Evolutionary conservation across 2,329 filamentous ascomycete genomes (phyloP), one percentile per base, ranked within the genome.

Genomic region (Botrytis cinerea): DNA sequence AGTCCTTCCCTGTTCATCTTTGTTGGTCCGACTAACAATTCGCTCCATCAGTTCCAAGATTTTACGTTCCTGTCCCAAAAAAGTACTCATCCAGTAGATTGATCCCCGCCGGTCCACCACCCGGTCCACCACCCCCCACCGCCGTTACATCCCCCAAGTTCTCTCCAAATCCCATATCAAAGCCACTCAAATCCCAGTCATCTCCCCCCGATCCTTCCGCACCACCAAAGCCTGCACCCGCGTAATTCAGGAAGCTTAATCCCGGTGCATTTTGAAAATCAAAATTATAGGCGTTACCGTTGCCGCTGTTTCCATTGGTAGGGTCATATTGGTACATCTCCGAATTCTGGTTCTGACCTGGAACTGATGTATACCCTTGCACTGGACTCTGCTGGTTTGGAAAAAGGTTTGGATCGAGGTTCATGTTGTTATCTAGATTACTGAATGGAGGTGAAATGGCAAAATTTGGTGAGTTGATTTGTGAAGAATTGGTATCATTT

Each of bases 41-140:
- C 48, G 22, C 32, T 43, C 6, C 10, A 57, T 38, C 25, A 9
- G 28, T n/a, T 25, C 48, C 25, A 57, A 32, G 28, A 40, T 16
- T 22, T 43, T 32, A 68, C 6, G 66, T 57, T 14, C 86, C 86
- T 2, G 66, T 57, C 14, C 86, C 86, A 81, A 88, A 88, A 79
- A 87, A 88, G 78, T 86, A 88, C 6, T 85, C 86, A 77, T 87
- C 85, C 76, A 88, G 84, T 46, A 88, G 77, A 82, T 87, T 86
- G 74, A 81, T 48, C 4, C 76, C 66, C 25, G 66, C 66, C 16
- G 66, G 66, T 6, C 66, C 74, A 22, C 75, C 76, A 48, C 75
- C 76, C 4, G 76, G 75, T 0, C 77, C 78, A 38, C 78, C 79
- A 57, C 78, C 80, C 75, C 77, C 79, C 76, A 71, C 76, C 75